Conservation (phyloP, 257 asterid species). For the Capsicum rhomboideum region DNA sequence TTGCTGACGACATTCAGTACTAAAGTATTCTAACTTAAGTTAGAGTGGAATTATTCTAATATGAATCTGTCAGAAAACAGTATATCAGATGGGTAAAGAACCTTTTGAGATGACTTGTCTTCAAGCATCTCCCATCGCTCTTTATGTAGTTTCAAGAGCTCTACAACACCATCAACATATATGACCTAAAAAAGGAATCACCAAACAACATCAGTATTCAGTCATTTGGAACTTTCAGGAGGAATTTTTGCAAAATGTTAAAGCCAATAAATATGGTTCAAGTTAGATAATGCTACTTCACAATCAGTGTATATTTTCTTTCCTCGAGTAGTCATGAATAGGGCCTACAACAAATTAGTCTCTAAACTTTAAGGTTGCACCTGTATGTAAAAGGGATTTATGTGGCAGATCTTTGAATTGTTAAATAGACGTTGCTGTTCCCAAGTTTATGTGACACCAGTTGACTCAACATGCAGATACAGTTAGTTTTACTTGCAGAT, state of each 20-base stretch:
- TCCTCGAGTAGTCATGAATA: not conserved
- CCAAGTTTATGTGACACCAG: not conserved
- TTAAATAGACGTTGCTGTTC: not conserved
- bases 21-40: not conserved
- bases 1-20: not conserved
- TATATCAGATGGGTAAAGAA: not conserved
- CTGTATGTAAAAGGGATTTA: not conserved
- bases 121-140: conserved; percentile 35
- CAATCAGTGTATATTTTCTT: not conserved
- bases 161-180: conserved; percentile 37
- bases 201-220: not conserved
- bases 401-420: not conserved
- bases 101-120: conserved; percentile 16
- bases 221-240: not conserved
- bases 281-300: not conserved
- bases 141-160: conserved; percentile 27
- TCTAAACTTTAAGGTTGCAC: not conserved
- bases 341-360: not conserved
- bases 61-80: not conserved
- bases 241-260: not conserved
- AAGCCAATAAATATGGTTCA: not conserved
- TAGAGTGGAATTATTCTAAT: not conserved
- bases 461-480: not conserved
- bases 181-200: conserved; percentile 25
- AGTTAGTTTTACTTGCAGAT: not conserved